Evolutionary conservation across 1,284 basidiomycete genomes (phyloP), one percentile per base, ranked within the genome.

Genomic region (Earliella scabrosa): DNA sequence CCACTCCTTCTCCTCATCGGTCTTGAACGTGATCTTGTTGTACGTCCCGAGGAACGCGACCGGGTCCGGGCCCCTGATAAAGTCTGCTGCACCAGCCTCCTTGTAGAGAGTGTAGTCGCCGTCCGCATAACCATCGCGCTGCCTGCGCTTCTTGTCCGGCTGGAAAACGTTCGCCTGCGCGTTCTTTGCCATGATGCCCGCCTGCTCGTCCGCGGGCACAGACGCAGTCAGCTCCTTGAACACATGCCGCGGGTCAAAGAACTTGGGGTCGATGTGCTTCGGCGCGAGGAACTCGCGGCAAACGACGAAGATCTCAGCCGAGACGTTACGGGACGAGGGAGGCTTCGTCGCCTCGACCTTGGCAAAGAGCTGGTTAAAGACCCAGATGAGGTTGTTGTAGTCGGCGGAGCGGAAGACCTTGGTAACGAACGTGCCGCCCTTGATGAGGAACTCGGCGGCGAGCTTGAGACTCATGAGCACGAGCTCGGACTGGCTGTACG

Each of bases 291-390:
- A 99, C 57, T 95, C 93, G 62, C 90, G 90, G 75, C 97, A 99
- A 51, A 98, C 95, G 66, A 99, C 97, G 80, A 99, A 99, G 71
- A 99, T 99, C 75, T 99, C 97, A 8, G 97, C 97, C 44, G 97
- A 99, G 45, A 99, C 97, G 75, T 97, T 98, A 80, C 97, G 87
- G 21, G 97, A 99, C 27, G 95, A 97, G 11, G 97, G 96, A 2
- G 97, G 97, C 73, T 99, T 99, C 36, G 97, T 99, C 13, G 97
- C 97, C 76, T 99, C 97, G 31, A 99, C 97, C 72, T 90, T 94
- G 51, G 85, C 87, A 75, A 99, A 99, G 38, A 99, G 80, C 77
- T 99, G 97, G 65, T 89, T 92, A 78, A 99, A 99, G 21, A 99
- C 97, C 96, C 97, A 99, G 67, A 99, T 88, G 59, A 99, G 87